A percentile compares a stretch with the other conserved stretches of the same genome.
Conservation (phyloP, 345 rosid species). For the Dimocarpus longan region DNA sequence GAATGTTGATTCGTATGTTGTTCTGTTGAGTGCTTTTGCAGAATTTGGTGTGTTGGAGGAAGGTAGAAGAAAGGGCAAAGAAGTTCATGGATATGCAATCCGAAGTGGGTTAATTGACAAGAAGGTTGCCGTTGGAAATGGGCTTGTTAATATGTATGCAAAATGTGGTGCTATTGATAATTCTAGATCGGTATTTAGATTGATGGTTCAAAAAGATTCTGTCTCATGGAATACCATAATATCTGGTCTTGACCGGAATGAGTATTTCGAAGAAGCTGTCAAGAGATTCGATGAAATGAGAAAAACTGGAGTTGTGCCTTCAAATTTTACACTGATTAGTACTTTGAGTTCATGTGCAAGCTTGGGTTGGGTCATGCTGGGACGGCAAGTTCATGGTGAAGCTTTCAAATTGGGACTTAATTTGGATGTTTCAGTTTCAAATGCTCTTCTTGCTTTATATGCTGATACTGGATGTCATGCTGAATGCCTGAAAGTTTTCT, state of each 20-base stretch:
- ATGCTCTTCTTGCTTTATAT: constrained; percentile 76
- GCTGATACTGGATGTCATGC: constrained; percentile 56
- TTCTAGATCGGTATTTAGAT: constrained; percentile 58
- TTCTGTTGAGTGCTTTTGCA: constrained; percentile 74
- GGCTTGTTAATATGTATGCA: constrained; percentile 86
- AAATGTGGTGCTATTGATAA: constrained; percentile 65
- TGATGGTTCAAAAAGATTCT: constrained; percentile 66
- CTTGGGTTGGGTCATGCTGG: constrained; percentile 59
- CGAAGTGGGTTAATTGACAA: constrained; percentile 53
- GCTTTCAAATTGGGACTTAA: constrained; percentile 73
- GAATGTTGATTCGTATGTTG: constrained; percentile 62
- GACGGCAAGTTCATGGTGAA: constrained; percentile 72
- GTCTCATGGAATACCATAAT: constrained; percentile 94
- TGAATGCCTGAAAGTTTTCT: constrained; percentile 59
- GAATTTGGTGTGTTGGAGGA: constrained; percentile 53
- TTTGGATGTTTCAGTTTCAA: constrained; percentile 82
- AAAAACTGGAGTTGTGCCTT: constrained; percentile 52
- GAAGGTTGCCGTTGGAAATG: constrained; percentile 70
- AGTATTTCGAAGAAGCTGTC: constrained; percentile 61
- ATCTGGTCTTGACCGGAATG: constrained; percentile 85
- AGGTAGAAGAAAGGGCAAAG: constrained; percentile 76
- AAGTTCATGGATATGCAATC: constrained; percentile 73
- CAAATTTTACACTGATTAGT: constrained; percentile 72
- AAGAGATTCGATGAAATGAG: constrained; percentile 58
- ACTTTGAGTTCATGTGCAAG: constrained; percentile 87